These are phyloP conservation scores for Oleoguttula mirabilis DNA, from an alignment of 495 filamentous ascomycete species.

Conservation along the genomic window DNA sequence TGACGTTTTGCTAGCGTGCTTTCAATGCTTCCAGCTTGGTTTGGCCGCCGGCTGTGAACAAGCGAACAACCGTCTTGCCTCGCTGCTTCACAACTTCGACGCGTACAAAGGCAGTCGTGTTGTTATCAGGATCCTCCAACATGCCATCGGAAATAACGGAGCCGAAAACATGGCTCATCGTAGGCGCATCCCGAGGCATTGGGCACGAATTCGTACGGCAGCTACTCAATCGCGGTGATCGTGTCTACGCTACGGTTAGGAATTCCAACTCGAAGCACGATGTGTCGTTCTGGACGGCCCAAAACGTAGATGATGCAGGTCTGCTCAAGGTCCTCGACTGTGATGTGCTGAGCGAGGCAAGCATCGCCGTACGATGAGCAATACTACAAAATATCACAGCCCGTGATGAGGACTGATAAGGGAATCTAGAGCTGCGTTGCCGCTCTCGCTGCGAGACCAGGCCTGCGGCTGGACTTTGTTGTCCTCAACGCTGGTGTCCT, in stretches of 20 bases:
- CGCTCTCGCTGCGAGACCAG: slow-evolving; percentile 23
- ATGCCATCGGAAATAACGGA: too few species aligned
- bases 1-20: too few species aligned
- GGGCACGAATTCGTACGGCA: slow-evolving; percentile 45
- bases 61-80: too few species aligned
- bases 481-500: slow-evolving; percentile 48
- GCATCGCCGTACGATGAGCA: slow-evolving; percentile 36
- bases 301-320: slow-evolving; percentile 27
- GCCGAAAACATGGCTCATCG: slow-evolving; percentile 40
- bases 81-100: too few species aligned
- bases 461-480: slow-evolving; percentile 37
- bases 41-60: too few species aligned
- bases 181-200: slow-evolving; percentile 46
- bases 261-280: slow-evolving; percentile 28
- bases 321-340: slow-evolving; percentile 37
- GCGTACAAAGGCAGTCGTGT: too few species aligned
- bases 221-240: slow-evolving; percentile 35
- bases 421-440: slow-evolving; percentile 25
- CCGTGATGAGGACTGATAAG: neutral
- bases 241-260: slow-evolving; percentile 42
- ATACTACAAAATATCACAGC: slow-evolving; percentile 1
- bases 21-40: too few species aligned
- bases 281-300: slow-evolving; percentile 33
- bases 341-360: slow-evolving; percentile 40
- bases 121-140: too few species aligned